These are phyloP conservation scores for Fusarium sp. DNA, from an alignment of 2,329 filamentous ascomycete genomes.

Conservation along the genomic window DNA sequence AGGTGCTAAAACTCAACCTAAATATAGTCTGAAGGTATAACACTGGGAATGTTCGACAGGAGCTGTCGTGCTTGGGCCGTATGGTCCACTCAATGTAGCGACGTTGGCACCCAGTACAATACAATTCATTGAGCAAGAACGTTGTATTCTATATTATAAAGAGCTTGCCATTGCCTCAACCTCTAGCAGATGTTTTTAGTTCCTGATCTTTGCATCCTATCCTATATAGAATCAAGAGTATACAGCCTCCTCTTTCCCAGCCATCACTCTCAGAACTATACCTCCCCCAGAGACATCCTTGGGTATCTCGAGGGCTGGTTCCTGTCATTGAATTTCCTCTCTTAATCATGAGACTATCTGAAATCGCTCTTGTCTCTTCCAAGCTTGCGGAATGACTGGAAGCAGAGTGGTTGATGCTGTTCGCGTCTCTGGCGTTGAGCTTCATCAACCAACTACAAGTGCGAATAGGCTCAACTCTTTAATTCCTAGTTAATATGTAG, in stretches of 20 bases:
- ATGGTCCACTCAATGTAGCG: too few species aligned
- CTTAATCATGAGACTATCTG: fast-evolving
- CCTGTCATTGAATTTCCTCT: not conserved
- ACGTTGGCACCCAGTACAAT: too few species aligned
- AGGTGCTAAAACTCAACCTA: fast-evolving
- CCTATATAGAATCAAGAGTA: not conserved
- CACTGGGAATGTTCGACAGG: too few species aligned
- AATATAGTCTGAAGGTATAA: not conserved
- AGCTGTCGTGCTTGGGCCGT: too few species aligned
- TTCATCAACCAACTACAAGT: not conserved
- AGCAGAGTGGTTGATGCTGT: not conserved
- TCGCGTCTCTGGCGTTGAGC: not conserved
- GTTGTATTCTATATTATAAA: not conserved
- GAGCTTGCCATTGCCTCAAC: fast-evolving
- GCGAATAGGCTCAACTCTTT: not conserved
- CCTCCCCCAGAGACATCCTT: not conserved
- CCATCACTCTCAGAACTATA: too few species aligned
- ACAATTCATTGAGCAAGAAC: too few species aligned
- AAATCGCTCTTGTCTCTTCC: not conserved
- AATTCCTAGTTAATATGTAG: fast-evolving
- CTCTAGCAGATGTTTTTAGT: too few species aligned
- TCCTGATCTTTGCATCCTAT: too few species aligned
- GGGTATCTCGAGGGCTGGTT: too few species aligned
- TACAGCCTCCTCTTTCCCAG: fast-evolving
- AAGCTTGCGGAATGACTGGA: not conserved